These are phyloP conservation scores for Pleurozium schreberi DNA, from an alignment of 225 moss, liverwort and hornwort genomes.

Conservation along the genomic window DNA sequence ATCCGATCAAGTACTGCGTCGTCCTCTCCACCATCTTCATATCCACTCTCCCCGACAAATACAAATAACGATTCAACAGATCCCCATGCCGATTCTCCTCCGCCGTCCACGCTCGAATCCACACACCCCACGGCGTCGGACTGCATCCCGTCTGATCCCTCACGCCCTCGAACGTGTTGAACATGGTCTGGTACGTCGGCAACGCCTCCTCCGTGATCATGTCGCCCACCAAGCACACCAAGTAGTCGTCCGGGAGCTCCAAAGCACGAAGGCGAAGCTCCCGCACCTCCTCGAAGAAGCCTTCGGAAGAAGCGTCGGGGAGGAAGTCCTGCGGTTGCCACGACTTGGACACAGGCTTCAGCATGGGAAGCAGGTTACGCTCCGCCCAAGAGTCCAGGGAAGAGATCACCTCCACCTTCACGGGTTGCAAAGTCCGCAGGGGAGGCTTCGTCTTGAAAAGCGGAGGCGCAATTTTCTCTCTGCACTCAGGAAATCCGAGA, in stretches of 20 bases:
- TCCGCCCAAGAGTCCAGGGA: slow-evolving; percentile 39
- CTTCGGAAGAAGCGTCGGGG: slow-evolving; percentile 18
- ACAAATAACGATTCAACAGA: slow-evolving; percentile 64
- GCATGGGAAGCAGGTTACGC: slow-evolving; percentile 15
- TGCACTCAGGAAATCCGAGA: background rate
- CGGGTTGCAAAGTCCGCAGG: background rate
- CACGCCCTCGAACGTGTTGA: slow-evolving; percentile 81
- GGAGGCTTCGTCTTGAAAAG: background rate
- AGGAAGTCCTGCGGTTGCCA: slow-evolving; percentile 59
- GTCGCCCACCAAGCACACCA: slow-evolving; percentile 49
- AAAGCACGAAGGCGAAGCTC: slow-evolving; percentile 25
- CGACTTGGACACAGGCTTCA: slow-evolving; percentile 41
- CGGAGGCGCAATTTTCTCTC: background rate
- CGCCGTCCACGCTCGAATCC: slow-evolving; percentile 82
- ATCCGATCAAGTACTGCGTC: slow-evolving; percentile 69
- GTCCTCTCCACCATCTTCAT: slow-evolving; percentile 81
- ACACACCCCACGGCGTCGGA: slow-evolving; percentile 69
- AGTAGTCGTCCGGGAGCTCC: slow-evolving; percentile 45
- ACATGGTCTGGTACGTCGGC: slow-evolving; percentile 83
- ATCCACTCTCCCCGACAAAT: slow-evolving; percentile 70
- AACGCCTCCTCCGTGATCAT: slow-evolving; percentile 73
- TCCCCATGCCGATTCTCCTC: slow-evolving; percentile 96
- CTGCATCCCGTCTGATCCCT: slow-evolving; percentile 60
- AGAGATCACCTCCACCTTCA: slow-evolving; percentile 28
- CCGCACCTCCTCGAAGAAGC: slow-evolving; percentile 33